Conservation (phyloP, 1,139 yeast species). For the Yamadazyma triangularis region DNA sequence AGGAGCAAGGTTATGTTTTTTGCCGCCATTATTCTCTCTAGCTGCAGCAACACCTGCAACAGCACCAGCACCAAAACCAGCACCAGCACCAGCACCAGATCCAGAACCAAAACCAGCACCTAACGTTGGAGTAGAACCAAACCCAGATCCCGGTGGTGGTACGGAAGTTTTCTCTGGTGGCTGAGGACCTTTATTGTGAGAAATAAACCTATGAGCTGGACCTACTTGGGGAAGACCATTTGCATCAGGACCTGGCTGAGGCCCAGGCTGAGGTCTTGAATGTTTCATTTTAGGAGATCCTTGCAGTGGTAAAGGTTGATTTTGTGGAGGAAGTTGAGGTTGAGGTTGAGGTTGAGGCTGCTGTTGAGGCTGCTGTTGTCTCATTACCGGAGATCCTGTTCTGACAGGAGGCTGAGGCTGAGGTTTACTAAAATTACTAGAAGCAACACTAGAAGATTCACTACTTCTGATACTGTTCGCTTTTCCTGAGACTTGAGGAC, state of each 20-base stretch:
- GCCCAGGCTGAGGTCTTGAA: no score
- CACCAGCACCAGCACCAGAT: slow-evolving; percentile 1
- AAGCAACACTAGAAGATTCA: slow-evolving; percentile 3
- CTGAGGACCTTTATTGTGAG: slow-evolving; percentile 5
- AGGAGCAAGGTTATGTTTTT: slow-evolving; percentile 11
- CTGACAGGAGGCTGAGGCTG: background rate
- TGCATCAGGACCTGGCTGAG: background rate
- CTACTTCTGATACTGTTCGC: background rate
- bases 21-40: slow-evolving; percentile 3
- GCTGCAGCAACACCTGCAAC: slow-evolving; percentile 3
- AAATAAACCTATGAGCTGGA: slow-evolving; percentile 1
- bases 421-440: no score
- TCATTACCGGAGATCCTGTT: background rate
- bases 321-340: background rate
- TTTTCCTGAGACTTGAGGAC: slow-evolving; percentile 15
- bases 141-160: slow-evolving; percentile 2
- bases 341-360: slow-evolving; percentile 1
- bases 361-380: background rate
- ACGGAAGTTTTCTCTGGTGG: no score
- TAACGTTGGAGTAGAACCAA: background rate
- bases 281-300: background rate
- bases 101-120: background rate
- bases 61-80: slow-evolving; percentile 1
- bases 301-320: slow-evolving; percentile 1
- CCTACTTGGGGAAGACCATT: background rate